Evolutionary conservation across 2,329 filamentous ascomycete species (phyloP), one percentile per base, ranked within the genome.

Genomic region (Teratosphaeria gauchensis): DNA sequence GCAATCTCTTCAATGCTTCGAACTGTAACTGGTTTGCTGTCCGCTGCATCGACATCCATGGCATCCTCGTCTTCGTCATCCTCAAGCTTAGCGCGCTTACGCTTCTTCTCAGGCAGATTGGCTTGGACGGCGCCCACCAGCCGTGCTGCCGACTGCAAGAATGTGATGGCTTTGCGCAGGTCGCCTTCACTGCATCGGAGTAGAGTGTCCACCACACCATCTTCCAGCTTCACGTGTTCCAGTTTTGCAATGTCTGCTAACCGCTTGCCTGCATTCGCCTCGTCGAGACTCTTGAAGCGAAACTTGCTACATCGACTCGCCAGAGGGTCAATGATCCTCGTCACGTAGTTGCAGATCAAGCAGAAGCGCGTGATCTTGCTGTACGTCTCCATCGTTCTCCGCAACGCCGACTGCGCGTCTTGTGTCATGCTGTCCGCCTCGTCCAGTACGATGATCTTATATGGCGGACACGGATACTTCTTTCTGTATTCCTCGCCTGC

Each of bases 361-460:
- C 94, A 97, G 75, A 99, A 99, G 14, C 94, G 83, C 1, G 94
- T 99, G 75, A 97, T 96, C 69, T 91, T 92, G 73, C 84, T 89
- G 75, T 97, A 97, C 53, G 91, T 95, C 77, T 99, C 94, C 94
- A 99, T 99, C 1, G 94, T 99, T 57, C 95, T 83, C 64, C 94
- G 83, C 59, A 99, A 80, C 4, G 95, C 94, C 61, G 86, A 89
- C 78, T 99, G 94, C 12, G 94, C 94, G 76, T 99, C 95, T 74
- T 97, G 92, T 46, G 94, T 99, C 92, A 99, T 97, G 65, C 88
- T 94, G 73, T 99, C 94, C 65, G 94, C 94, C 77, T 99, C 94
- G 75, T 99, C 94, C 60, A 99, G 84, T 61, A 99, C 90, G 71
- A 99, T 92, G 72, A 99, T 96, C 78, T 99, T 99, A 80, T 96